phyloP scores from a whole-genome alignment of 257 asterid genomes.

The Linderniella brevidens region DNA sequence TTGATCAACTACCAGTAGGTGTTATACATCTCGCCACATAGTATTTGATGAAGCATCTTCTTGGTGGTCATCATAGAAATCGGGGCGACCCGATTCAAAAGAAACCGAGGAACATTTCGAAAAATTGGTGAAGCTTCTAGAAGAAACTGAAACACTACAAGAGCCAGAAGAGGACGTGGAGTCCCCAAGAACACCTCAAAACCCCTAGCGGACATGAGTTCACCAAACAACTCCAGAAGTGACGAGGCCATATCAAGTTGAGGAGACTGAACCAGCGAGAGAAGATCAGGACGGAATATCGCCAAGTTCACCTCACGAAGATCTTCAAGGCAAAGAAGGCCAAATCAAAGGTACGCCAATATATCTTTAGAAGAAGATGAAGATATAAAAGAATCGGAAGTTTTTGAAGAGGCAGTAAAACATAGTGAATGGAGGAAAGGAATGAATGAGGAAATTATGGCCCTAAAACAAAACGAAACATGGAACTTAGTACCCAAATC shows the following conservation, averaged over 20 bases:
- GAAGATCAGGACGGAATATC: background rate
- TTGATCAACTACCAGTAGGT: conserved; percentile 6
- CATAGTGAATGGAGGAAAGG: background rate
- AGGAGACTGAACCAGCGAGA: too few relatives aligned
- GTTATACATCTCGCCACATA: background rate
- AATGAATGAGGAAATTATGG: conserved; percentile 7
- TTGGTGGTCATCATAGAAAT: conserved; percentile 4
- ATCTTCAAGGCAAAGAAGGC: conserved; percentile 2
- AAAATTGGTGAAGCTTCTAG: background rate
- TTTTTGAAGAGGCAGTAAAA: conserved; percentile 3
- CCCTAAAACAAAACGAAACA: conserved; percentile 4
- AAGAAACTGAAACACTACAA: background rate
- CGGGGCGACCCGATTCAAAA: conserved; percentile 1
- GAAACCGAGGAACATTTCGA: background rate
- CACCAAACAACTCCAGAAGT: background rate
- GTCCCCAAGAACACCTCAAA: background rate
- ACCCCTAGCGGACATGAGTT: conserved; percentile 2
- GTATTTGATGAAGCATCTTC: conserved; percentile 9
- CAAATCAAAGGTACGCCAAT: conserved; percentile 10
- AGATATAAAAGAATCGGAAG: conserved; percentile 1
- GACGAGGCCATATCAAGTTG: too few relatives aligned
- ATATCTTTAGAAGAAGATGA: background rate
- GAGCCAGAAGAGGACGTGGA: background rate
- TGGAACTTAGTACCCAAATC: conserved; percentile 8
- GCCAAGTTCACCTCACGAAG: background rate